Conservation (phyloP, 371 early-diverging fungal genomes). For the Rhizopus sp. region DNA sequence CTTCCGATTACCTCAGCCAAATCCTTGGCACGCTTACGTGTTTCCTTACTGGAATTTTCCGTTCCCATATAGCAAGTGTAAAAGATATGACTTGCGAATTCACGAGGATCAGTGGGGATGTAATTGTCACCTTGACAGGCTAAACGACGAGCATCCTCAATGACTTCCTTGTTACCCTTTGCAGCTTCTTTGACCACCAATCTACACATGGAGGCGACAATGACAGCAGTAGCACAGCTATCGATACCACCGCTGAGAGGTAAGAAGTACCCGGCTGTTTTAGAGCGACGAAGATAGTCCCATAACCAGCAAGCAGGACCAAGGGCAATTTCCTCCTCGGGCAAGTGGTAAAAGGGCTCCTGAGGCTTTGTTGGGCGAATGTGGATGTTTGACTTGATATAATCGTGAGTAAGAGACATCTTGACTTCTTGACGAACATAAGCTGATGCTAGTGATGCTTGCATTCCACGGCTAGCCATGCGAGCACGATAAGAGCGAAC, state of each 20-base stretch:
- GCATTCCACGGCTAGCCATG: constrained; percentile 75
- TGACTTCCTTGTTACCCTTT: constrained; percentile 68
- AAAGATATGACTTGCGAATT: constrained; percentile 84
- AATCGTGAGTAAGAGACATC: constrained; percentile 53
- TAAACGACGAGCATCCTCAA: constrained; percentile 76
- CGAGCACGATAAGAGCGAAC: constrained; percentile 83
- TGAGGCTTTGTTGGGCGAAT: constrained; percentile 33
- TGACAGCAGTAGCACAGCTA: constrained; percentile 90
- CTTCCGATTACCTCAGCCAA: constrained; percentile 87
- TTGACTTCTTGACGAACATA: constrained; percentile 69
- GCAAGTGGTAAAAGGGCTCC: constrained; percentile 56
- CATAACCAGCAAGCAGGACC: constrained; percentile 99
- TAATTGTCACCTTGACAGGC: constrained; percentile 58
- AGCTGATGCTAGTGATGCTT: constrained; percentile 64
- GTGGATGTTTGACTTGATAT: constrained; percentile 43
- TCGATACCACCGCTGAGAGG: constrained; percentile 98
- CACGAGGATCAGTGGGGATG: constrained; percentile 77
- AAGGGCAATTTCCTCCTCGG: constrained; percentile 83
- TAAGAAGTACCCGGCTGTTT: constrained; percentile 89
- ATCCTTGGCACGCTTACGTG: constrained; percentile 76
- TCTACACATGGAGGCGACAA: constrained; percentile 95
- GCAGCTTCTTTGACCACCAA: constrained; percentile 74
- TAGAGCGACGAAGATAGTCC: constrained; percentile 96
- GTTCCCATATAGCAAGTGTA: constrained; percentile 98
- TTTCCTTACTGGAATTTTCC: constrained; percentile 84